Base-by-base conservation (phyloP, 1,284 basidiomycete genomes). In the Neonothopanus nambi region DNA sequence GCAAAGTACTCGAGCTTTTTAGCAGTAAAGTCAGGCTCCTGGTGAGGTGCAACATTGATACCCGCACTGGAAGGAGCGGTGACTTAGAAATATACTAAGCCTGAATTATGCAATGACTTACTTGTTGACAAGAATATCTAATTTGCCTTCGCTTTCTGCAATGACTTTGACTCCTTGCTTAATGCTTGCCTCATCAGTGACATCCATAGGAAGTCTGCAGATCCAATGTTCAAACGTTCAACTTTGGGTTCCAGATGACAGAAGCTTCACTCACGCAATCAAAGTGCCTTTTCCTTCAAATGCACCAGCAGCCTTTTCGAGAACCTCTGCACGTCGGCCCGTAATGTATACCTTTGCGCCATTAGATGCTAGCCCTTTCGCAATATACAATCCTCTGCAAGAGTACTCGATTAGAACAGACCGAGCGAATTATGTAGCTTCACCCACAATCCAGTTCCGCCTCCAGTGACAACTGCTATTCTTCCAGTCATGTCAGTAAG, bases 331-430 rank as follows among this genome's bases (percentile, higher is more conserved):
- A 17, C 66, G 59, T 41, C 67, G 52, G 6, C 66, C 64, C 5
- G 59, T 59, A 48, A 76, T 70, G 61, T 76, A 76, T 15, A 75
- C 72, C 33, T 66, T 70, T 8, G 73, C 75, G 2, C 74, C 74
- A 46, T 73, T 73, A 4, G 59, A 64, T 3, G 70, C 67, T 17
- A 75, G 62, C 1, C 65, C 69, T 52, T 68, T 65, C 1, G 73
- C 67, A 30, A 72, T 70, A 69, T 70, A 71, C 8, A 73, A 56
- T 0, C 73, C 73, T 18, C 54, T 52, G 18, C 3, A 15, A 30
- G 20, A 42, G 7, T 20, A 8, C 28, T 23, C 7, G 39, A 3
- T 24, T 11, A n/a, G 33, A 20, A 15, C 5, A 5, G 41, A 17
- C n/a, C 26, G 38, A 23, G 9, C 9, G 17, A 35, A 52, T n/a